Base-by-base conservation (phyloP, 345 rosid genomes). In the Carallia pectinifolia region DNA sequence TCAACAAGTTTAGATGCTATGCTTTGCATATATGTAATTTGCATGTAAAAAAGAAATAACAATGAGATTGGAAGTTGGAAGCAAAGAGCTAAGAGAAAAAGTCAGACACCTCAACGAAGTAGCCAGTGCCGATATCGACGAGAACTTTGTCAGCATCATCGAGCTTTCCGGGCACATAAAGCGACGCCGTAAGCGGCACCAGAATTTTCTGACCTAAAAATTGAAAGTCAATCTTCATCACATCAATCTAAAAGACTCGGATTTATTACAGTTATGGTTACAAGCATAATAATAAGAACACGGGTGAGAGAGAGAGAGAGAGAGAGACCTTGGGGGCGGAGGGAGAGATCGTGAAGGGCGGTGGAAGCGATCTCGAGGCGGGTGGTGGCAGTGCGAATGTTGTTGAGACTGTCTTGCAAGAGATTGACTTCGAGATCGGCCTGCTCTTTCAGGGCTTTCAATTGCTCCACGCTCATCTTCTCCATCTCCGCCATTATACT, bases 81-180 rank as follows among this genome's bases (percentile, higher is more conserved):
- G 40, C 10, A 44, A 3, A 10, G 17, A 44, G 16, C 50, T 12
- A 44, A 2, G 16, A 2, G 16, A 12, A 3, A 44, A 16, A 44
- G 50, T 10, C 50, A 2, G 50, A 44, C n/a, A 90, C 97, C 97
- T 95, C 97, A 53, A 92, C 91, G 85, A 96, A 96, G 85, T 89
- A 96, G 23, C 99, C 99, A 62, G 99, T 96, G 67, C 99, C 98
- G 54, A 96, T 87, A 79, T 96, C 97, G 62, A 96, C 96, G 33
- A 96, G 87, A 47, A 92, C 92, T 40, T 83, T 88, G 56, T 87
- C 86, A 34, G 96, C 86, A 16, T 88, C 96, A 71, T 92, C 92
- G 39, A 96, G 98, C 6, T 82, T 74, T 27, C 97, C 98, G 27
- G 97, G 92, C 34, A 90, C 97, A 62, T 92, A 96, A 30, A 96